Evolutionary conservation across 2,329 filamentous ascomycete genomes (phyloP), one percentile per base, ranked within the genome.

Genomic region (Nothophaeocryptopus gaeumannii): DNA sequence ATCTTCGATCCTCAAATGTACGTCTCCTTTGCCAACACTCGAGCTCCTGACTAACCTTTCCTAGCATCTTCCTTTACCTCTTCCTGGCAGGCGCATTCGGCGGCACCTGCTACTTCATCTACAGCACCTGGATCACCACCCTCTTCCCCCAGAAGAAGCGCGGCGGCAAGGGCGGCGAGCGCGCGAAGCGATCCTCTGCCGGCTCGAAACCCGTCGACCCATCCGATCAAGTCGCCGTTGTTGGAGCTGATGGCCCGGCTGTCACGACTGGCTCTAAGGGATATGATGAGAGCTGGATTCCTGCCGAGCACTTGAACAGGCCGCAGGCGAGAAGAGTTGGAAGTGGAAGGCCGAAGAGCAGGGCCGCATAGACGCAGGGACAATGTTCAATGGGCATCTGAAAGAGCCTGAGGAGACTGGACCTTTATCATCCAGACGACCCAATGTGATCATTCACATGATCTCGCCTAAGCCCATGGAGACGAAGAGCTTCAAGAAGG

Each of bases 1-100:
- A 83, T 96, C 72, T 86, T 96, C 58, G 92, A 97, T 69, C 92
- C 91, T 54, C 91, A 96, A 74, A 91, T 96, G 92, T 97, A 78
- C 73, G 85, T 72, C 49, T 26, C 14, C 29, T 4, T 16, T 20
- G 44, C 16, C 5, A 12, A 7, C 33, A 2, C 1, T 15, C 13
- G 39, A 14, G 33, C 16, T 31, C 8, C 35, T 15, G 31, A 57
- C 39, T 13, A 14, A 39, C 11, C 35, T 37, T 38, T 38, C 14
- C 5, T 56, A 97, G 93, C 69, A 89, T 97, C 75, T 99, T 99
- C 84, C 84, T 99, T 56, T 97, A 97, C 78, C 79, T 96, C 69
- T 85, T 97, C 78, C 86, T 99, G 63, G 78, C 85, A 46, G 84
- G 80, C 55, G 81, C 79, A 56, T 95, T 95, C 69, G 83, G 74